Evolutionary conservation across 2,329 filamentous ascomycete genomes (phyloP).

Genomic region (Aphanocladium album): DNA sequence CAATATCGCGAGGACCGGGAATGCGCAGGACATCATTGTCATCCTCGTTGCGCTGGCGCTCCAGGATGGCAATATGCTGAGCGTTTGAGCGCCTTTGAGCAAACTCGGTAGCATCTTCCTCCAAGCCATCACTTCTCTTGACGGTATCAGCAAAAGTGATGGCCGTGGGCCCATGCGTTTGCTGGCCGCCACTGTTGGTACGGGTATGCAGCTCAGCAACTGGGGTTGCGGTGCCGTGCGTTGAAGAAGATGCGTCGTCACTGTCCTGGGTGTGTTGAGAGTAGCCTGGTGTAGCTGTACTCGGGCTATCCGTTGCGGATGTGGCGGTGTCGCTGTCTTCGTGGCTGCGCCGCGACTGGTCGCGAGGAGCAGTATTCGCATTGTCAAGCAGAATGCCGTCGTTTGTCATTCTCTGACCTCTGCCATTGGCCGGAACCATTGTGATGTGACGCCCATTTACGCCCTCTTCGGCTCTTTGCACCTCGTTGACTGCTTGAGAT

Average conservation of each 20-base stretch:
- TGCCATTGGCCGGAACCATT: slow-evolving; percentile 55
- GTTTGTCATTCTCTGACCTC: slow-evolving; percentile 54
- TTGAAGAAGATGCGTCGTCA: slow-evolving; percentile 6
- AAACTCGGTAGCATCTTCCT: slow-evolving; percentile 41
- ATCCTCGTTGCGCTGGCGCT: slow-evolving; percentile 74
- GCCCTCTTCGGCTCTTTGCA: slow-evolving; percentile 51
- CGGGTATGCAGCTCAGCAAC: not conserved
- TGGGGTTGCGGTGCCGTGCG: slow-evolving; percentile 1
- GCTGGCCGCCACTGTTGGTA: not conserved
- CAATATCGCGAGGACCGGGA: slow-evolving; percentile 85
- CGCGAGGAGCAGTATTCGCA: slow-evolving; percentile 18
- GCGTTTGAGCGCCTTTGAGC: slow-evolving; percentile 55
- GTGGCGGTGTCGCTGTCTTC: slow-evolving; percentile 17
- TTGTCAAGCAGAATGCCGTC: slow-evolving; percentile 50
- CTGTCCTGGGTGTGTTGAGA: not conserved
- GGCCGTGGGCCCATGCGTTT: slow-evolving; percentile 21
- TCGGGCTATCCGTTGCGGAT: not conserved
- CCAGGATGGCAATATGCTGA: slow-evolving; percentile 82
- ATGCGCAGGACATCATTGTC: slow-evolving; percentile 71
- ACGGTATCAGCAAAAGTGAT: slow-evolving; percentile 68
- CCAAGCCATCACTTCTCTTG: slow-evolving; percentile 52
- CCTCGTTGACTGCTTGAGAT: slow-evolving; percentile 42
- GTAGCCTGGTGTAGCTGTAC: not conserved
- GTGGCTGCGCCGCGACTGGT: slow-evolving; percentile 31
- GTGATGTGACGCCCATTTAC: slow-evolving; percentile 62